Evolutionary conservation across 208 protist genomes (phyloP).

Genomic region (Crithidia acanthocephali): DNA sequence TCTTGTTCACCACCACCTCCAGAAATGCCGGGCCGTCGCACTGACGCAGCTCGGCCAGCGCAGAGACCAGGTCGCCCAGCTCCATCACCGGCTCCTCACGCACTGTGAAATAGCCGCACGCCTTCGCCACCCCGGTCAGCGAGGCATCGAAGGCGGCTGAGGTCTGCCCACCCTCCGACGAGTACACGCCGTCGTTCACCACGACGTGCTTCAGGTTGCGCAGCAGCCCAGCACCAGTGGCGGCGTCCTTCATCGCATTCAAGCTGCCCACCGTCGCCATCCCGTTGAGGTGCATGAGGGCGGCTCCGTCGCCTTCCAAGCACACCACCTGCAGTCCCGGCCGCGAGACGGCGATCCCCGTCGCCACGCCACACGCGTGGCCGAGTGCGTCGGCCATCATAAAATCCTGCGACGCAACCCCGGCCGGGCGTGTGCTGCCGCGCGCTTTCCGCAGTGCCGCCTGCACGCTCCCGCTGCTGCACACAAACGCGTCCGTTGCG

Average conservation of each 20-base stretch:
- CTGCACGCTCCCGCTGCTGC: constrained; percentile 54
- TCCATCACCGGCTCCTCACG: constrained; percentile 66
- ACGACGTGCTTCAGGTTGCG: constrained; percentile 88
- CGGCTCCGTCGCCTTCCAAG: constrained; percentile 86
- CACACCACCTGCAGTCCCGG: constrained; percentile 69
- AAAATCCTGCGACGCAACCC: constrained; percentile 49
- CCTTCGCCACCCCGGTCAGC: constrained; percentile 77
- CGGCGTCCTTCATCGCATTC: constrained; percentile 27
- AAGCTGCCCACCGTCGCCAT: constrained; percentile 53
- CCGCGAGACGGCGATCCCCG: constrained; percentile 70
- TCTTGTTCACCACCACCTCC: constrained; percentile 74
- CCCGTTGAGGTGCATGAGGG: constrained; percentile 80
- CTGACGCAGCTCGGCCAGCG: constrained; percentile 57
- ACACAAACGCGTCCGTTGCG: constrained; percentile 71
- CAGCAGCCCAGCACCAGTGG: constrained; percentile 36
- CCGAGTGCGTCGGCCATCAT: constrained; percentile 80
- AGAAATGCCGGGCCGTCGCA: constrained; percentile 77
- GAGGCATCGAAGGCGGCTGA: constrained; percentile 69
- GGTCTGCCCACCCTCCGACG: constrained; percentile 75
- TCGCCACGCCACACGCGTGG: constrained; percentile 64
- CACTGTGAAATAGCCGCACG: constrained; percentile 73
- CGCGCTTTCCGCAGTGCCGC: constrained; percentile 25
- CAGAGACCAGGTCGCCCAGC: constrained; percentile 58
- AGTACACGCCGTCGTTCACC: constrained; percentile 88
- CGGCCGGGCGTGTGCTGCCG: background rate